These are phyloP conservation scores for Yamadazyma trypodendri DNA, from an alignment of 1,139 yeast species.

Conservation along the genomic window DNA sequence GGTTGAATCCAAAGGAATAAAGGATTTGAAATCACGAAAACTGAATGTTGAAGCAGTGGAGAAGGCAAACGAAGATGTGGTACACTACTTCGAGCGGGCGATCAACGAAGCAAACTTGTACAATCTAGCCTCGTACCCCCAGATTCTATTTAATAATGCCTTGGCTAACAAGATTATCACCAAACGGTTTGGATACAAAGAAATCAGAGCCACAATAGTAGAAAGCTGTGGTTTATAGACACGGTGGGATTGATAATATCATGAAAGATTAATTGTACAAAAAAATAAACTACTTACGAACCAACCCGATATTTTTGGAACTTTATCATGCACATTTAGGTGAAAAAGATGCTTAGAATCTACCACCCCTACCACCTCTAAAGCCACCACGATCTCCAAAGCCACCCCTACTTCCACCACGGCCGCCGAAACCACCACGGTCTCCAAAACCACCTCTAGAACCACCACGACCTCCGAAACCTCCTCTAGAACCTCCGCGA, in stretches of 20 bases:
- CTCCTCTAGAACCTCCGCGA: conserved; percentile 24
- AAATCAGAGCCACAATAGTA: conserved; percentile 33
- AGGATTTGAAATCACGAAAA: conserved; percentile 5
- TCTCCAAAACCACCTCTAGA: conserved; percentile 31
- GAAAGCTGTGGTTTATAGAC: conserved; percentile 29
- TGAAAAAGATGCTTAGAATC: conserved; percentile 4
- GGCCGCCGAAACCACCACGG: conserved; percentile 46
- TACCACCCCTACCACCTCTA: conserved; percentile 46
- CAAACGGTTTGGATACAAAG: conserved; percentile 34
- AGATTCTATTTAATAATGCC: conserved; percentile 36
- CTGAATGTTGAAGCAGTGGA: conserved; percentile 14
- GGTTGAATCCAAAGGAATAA: conserved; percentile 4
- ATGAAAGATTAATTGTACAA: conserved; percentile 4
- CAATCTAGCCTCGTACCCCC: conserved; percentile 27
- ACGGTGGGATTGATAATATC: neutral
- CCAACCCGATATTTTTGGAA: conserved; percentile 2
- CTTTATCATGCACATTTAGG: conserved; percentile 1
- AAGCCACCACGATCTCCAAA: conserved; percentile 42
- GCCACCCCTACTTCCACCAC: conserved; percentile 25
- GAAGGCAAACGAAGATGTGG: conserved; percentile 24
- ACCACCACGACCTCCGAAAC: conserved; percentile 26
- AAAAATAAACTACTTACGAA: conserved; percentile 1
- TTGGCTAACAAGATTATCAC: conserved; percentile 20
- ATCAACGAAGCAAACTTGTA: conserved; percentile 23
- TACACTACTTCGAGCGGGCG: conserved; percentile 22